Percentiles rank a stretch among this genome's conserved stretches.
Evolutionary conservation across 2,329 filamentous ascomycete genomes (phyloP).

Genomic region (Colletotrichum sidae): DNA sequence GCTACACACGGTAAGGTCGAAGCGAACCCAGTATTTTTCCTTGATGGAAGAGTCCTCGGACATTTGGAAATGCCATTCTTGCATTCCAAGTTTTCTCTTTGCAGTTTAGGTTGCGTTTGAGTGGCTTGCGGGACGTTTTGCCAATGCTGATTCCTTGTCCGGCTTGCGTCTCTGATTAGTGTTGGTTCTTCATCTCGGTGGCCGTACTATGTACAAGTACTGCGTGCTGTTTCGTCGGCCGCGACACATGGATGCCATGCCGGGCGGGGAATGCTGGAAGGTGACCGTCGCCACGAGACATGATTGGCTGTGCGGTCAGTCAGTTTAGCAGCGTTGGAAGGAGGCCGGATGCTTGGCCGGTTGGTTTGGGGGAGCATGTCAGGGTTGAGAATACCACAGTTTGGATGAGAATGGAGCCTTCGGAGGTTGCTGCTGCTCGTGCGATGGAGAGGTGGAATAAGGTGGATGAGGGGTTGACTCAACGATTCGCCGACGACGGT

Average conservation of each 20-base stretch:
- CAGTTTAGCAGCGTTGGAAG: background rate
- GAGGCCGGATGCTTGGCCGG: slow-evolving; percentile 5
- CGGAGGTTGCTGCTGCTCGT: background rate
- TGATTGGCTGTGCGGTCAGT: slow-evolving; percentile 3
- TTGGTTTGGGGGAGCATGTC: slow-evolving; percentile 2
- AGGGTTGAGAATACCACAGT: slow-evolving; percentile 7
- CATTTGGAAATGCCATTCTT: slow-evolving; percentile 27
- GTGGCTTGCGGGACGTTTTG: slow-evolving; percentile 14
- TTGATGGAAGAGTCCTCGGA: slow-evolving; percentile 8
- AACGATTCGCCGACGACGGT: slow-evolving; percentile 9
- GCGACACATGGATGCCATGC: slow-evolving; percentile 8
- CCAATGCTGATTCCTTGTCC: background rate
- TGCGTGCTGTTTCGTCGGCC: background rate
- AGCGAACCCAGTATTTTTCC: slow-evolving; percentile 5
- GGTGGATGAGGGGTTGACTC: slow-evolving; percentile 20
- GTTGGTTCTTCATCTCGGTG: background rate
- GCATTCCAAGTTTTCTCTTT: slow-evolving; percentile 24
- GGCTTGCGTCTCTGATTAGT: slow-evolving; percentile 3
- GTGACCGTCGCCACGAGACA: slow-evolving; percentile 9
- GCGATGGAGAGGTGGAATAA: slow-evolving; percentile 15
- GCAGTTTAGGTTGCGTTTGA: background rate
- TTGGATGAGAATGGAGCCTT: slow-evolving; percentile 19
- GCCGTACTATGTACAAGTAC: background rate
- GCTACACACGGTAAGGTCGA: slow-evolving; percentile 13
- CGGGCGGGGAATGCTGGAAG: slow-evolving; percentile 18